phyloP scores from a whole-genome alignment of 2,329 filamentous ascomycete species.

The Penicillium vulpinum region DNA sequence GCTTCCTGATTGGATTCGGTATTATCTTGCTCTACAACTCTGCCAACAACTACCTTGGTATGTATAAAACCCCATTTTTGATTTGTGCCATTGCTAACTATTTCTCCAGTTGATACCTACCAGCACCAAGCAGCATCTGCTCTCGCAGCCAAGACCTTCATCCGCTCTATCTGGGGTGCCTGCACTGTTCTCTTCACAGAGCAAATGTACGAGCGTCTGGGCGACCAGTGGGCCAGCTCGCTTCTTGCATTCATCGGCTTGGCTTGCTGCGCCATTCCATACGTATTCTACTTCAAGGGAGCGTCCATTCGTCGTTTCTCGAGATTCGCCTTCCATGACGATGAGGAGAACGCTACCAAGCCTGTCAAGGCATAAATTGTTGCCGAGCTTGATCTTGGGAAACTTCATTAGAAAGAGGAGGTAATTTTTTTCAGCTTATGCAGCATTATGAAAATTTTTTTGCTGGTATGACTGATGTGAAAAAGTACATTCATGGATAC shows the following conservation, averaged over 20 bases:
- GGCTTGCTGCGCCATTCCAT: slow-evolving; percentile 79
- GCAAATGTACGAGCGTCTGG: slow-evolving; percentile 74
- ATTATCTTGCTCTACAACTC: slow-evolving; percentile 84
- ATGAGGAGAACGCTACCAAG: slow-evolving; percentile 48
- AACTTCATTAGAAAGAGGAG: not conserved
- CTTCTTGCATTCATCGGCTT: slow-evolving; percentile 73
- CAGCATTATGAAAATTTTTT: not conserved
- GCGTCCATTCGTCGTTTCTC: slow-evolving; percentile 67
- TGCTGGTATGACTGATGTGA: slow-evolving; percentile 6
- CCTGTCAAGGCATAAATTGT: slow-evolving; percentile 19
- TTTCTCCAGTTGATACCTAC: slow-evolving; percentile 58
- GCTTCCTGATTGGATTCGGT: slow-evolving; percentile 72
- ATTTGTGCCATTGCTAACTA: slow-evolving; percentile 12
- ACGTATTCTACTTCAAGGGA: slow-evolving; percentile 76
- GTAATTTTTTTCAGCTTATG: not conserved
- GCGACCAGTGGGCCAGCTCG: slow-evolving; percentile 73
- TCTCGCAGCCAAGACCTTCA: slow-evolving; percentile 76
- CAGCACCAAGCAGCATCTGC: slow-evolving; percentile 77
- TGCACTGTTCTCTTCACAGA: slow-evolving; percentile 74
- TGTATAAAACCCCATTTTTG: not conserved
- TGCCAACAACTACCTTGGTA: slow-evolving; percentile 68
- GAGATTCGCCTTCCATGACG: slow-evolving; percentile 68
- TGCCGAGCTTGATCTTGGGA: not conserved
- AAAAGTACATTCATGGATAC: not conserved
- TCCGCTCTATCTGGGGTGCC: slow-evolving; percentile 79